These are phyloP conservation scores for Xylariales sp. DNA, from an alignment of 2,329 filamentous ascomycete genomes.

Conservation along the genomic window DNA sequence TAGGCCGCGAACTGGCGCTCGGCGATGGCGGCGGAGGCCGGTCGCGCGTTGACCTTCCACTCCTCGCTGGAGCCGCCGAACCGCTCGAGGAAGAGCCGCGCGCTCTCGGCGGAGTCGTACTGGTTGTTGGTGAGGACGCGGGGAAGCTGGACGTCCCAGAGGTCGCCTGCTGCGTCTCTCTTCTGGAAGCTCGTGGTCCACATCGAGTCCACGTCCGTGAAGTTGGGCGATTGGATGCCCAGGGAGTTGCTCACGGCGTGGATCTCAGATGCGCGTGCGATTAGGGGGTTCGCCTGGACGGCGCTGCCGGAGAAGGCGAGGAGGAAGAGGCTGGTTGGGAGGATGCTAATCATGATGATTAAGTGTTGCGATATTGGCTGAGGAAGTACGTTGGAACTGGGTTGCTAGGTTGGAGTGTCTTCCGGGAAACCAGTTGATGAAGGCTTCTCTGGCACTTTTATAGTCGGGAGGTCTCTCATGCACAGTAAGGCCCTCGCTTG, in stretches of 20 bases:
- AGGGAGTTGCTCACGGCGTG: not conserved
- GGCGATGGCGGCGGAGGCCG: not conserved
- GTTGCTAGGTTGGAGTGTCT: not conserved
- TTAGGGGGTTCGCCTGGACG: not conserved
- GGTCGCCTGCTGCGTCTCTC: constrained; percentile 1
- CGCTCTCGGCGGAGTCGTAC: constrained; percentile 6
- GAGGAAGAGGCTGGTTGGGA: not conserved
- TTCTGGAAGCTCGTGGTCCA: constrained; percentile 14
- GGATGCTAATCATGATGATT: constrained; percentile 5
- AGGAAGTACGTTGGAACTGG: not conserved
- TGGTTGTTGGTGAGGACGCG: constrained; percentile 15
- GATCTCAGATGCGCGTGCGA: constrained; percentile 1
- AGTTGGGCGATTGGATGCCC: constrained; percentile 11
- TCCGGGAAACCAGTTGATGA: not conserved
- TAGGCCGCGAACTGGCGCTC: constrained; percentile 12
- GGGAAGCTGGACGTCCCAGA: constrained; percentile 13
- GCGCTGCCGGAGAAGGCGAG: constrained; percentile 7
- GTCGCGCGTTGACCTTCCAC: constrained; percentile 5
- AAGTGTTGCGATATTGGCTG: not conserved
- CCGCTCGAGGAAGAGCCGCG: constrained; percentile 9
- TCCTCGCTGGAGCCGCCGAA: not conserved
- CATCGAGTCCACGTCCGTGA: not conserved
- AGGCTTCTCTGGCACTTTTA: not conserved
- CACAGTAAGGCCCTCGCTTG: no score
- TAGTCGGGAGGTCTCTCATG: not conserved